Base-by-base conservation (phyloP, 202 grass and related monocot species). In the Digitaria exilis region DNA sequence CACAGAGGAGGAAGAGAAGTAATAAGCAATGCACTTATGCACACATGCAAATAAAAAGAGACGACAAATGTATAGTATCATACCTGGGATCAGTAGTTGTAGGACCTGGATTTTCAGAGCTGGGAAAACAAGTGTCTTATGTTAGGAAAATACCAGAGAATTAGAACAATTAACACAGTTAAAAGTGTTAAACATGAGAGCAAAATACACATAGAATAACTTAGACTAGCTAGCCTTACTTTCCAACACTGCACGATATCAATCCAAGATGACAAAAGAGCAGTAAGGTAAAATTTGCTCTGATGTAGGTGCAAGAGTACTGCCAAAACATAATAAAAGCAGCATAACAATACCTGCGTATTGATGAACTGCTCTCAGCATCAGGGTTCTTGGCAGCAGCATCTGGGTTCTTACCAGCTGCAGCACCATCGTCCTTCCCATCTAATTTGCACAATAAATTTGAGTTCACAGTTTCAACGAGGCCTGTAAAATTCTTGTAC, bases 401-500 rank as follows among this genome's bases (percentile, higher is more conserved):
- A 52, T 76, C 82, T 37, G 78, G 52, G 39, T 87, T 86, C 28
- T 77, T 64, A 46, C 11, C 72, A 75, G 79, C 65, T 11, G 34
- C 49, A 73, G 61, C 67, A 83, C 5, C 46, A 57, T 65, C 34
- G 71, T 72, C 71, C 58, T 71, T 80, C 39, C 71, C 88, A 71
- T 90, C 81, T 55, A 96, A 71, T 84, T 99, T 94, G 44, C 78
- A 41, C 44, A 99, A 44, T 21, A 94, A 45, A 76, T 56, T 48
- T 58, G 91, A 88, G 72, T 91, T 90, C 37, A 99, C 60, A 39
- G 39, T 90, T 9, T 92, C 79, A 56, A 96, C 82, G 25, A 99
- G 87, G 61, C 67, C 88, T 30, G 91, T 52, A 49, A 96, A 88
- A 86, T 99, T 92, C 83, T 94, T 96, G 88, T 99, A 99, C 85